Percentiles rank a stretch among this genome's conserved stretches.
Conservation (phyloP, 2,329 filamentous ascomycete species). For the Exophiala mesophila region DNA sequence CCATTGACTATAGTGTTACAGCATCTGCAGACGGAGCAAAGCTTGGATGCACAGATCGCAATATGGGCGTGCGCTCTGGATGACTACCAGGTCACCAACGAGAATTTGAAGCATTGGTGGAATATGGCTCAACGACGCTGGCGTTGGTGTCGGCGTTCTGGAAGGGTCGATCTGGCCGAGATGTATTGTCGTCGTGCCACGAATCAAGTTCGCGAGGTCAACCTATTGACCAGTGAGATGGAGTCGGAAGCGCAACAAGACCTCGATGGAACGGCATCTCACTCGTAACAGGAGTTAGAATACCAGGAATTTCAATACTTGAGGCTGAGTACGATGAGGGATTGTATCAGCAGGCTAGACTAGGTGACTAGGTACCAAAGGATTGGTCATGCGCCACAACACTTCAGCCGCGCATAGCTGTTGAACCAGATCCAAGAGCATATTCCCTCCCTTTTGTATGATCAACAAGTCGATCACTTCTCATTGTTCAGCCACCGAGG, state of each 20-base stretch:
- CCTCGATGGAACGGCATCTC: not conserved
- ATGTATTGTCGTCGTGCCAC: not conserved
- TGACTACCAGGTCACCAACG: not conserved
- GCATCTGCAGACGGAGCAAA: not conserved
- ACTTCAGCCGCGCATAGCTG: too few relatives aligned
- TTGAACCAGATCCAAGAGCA: too few relatives aligned
- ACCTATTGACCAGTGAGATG: not conserved
- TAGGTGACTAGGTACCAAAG: too few relatives aligned
- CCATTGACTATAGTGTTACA: not conserved
- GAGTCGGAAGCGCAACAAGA: not conserved
- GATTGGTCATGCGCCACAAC: too few relatives aligned
- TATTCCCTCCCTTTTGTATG: too few relatives aligned
- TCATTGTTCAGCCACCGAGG: too few relatives aligned
- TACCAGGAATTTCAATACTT: too few relatives aligned
- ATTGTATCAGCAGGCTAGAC: too few relatives aligned
- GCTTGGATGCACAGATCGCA: not conserved
- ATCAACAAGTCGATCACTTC: too few relatives aligned
- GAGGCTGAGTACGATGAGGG: too few relatives aligned
- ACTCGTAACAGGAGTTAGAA: too few relatives aligned
- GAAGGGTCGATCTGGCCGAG: not conserved
- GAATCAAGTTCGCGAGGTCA: not conserved
- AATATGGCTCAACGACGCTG: not conserved
- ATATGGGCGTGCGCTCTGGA: slow-evolving; percentile 7
- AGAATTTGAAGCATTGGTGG: slow-evolving; percentile 5
- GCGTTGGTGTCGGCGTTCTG: not conserved